These are phyloP conservation scores for Ormosia semicastrata DNA, from an alignment of 306 rosid genomes.

Conservation along the genomic window DNA sequence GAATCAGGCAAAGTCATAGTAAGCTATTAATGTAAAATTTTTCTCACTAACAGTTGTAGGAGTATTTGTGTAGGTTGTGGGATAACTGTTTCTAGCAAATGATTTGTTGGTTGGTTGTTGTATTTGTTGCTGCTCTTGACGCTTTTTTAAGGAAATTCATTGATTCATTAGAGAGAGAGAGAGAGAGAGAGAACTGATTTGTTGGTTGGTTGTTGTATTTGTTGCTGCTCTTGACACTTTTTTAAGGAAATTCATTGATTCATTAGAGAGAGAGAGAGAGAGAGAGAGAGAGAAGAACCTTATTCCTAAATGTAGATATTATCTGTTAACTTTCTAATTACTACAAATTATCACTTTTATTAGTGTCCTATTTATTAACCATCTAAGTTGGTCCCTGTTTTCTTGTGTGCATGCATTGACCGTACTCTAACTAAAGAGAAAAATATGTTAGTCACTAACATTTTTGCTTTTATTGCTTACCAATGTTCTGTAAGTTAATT, in stretches of 20 bases:
- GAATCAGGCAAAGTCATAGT: not conserved
- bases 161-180: not conserved
- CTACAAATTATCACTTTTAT: not conserved
- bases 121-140: not conserved
- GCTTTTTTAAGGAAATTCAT: not conserved
- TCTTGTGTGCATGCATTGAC: not conserved
- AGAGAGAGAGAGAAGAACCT: not conserved
- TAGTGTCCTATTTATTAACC: not conserved
- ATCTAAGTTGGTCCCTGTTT: not conserved
- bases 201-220: not conserved
- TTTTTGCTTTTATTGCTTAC: not conserved
- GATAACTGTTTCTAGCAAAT: constrained; percentile 19
- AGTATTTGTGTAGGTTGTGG: not conserved
- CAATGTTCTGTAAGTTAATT: not conserved
- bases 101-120: not conserved
- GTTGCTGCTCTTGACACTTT: not conserved
- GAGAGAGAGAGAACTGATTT: not conserved
- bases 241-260: not conserved
- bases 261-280: not conserved
- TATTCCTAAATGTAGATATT: not conserved
- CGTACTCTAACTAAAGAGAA: not conserved
- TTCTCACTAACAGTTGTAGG: constrained; percentile 14
- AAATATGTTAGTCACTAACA: not conserved
- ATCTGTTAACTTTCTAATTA: not conserved
- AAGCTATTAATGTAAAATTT: not conserved